Conservation (phyloP, 176 grass and related monocot species). For the Ensete glaucum region DNA sequence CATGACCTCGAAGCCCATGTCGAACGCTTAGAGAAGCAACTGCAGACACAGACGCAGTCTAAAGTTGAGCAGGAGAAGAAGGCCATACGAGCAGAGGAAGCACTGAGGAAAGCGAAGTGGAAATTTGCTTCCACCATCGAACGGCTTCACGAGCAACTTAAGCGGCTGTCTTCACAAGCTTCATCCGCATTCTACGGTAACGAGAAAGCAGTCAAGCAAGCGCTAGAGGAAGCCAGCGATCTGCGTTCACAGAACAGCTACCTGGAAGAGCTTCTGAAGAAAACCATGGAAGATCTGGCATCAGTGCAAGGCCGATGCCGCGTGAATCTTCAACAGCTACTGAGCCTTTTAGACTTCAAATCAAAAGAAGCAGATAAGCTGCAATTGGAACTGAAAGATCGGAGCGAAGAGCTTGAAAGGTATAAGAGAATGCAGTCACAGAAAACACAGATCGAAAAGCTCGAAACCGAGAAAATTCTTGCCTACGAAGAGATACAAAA, state of each 20-base stretch:
- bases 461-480: conserved; percentile 46
- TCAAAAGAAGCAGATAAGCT: conserved; percentile 70
- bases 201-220: conserved; percentile 52
- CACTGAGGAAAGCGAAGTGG: conserved; percentile 62
- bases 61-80: conserved; percentile 83
- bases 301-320: conserved; percentile 44
- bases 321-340: conserved; percentile 62
- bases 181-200: conserved; percentile 68
- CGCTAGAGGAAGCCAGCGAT: conserved; percentile 62
- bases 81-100: conserved; percentile 69
- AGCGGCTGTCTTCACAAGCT: conserved; percentile 58
- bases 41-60: conserved; percentile 42
- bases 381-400: conserved; percentile 46
- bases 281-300: conserved; percentile 49
- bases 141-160: conserved; percentile 68
- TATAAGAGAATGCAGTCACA: conserved; percentile 46
- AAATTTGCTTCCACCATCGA: conserved; percentile 48
- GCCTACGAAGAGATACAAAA: conserved; percentile 43
- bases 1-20: conserved; percentile 77
- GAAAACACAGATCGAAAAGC: conserved; percentile 42
- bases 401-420: conserved; percentile 49
- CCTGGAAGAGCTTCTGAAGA: conserved; percentile 54
- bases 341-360: conserved; percentile 74
- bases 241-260: conserved; percentile 57
- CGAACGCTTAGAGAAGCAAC: conserved; percentile 67